Evolutionary conservation across 2,329 filamentous ascomycete genomes (phyloP), one percentile per base, ranked within the genome.

Genomic region (Fusarium begoniae): DNA sequence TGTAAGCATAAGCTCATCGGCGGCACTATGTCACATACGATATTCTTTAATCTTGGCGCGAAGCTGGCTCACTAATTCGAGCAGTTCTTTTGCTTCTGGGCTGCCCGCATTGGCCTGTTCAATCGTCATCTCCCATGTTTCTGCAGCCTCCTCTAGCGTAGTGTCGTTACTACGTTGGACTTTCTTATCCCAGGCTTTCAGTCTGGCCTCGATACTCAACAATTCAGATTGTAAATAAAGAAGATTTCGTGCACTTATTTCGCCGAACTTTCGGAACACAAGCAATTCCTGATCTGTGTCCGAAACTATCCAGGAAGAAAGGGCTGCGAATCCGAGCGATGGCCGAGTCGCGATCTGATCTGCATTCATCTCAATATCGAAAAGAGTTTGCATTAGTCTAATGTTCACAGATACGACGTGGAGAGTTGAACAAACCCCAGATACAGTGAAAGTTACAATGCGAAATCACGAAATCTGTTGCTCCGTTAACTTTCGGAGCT

Each of bases 101-200:
- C 3, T 17, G 0, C 38, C 51, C 0, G 10, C 26, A 0, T n/a
- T 2, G 3, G 51, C 66, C 6, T 63, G 63, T 35, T 67, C 51
- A 0, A 13, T 20, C 38, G 40, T 70, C 8, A 70, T 38, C 12
- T 70, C 66, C 66, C 63, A 70, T 12, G 57, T 63, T 26, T 67
- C 62, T 1, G 66, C 56, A 3, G 18, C 51, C 2, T 67, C 15
- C 2, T 70, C 55, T 3, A 69, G 6, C 0, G 37, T 10, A 0
- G 50, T 69, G 0, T 62, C 41, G 8, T 44, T 41, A 7, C 51
- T 59, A 5, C 17, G 9, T 5, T 48, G 11, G 1, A 68, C 5
- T 1, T 45, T 18, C 8, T 9, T 26, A 2, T 70, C 64, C 26
- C 41, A 63, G 4, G 3, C n/a, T 1, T 37, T 59, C 5, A 70